Conservation (phyloP, 1,284 basidiomycete genomes). For the Boletus coffeatus region DNA sequence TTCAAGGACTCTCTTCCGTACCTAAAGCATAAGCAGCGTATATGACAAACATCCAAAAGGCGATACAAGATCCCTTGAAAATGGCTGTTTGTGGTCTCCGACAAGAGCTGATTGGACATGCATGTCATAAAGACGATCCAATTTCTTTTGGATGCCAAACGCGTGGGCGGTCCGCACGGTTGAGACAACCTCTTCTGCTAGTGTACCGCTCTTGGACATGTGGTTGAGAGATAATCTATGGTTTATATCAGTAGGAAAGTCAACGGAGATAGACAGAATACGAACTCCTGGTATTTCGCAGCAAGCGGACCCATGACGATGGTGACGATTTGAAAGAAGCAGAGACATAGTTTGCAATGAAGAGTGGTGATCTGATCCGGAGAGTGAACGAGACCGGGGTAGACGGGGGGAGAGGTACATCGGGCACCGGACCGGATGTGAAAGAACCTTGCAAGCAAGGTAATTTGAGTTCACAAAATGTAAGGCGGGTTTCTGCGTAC, state of each 20-base stretch:
- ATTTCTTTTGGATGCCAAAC: constrained; percentile 76
- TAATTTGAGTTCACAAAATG: too few species aligned
- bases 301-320: too few species aligned
- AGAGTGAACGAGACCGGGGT: too few species aligned
- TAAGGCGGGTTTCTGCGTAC: too few species aligned
- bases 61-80: constrained; percentile 61
- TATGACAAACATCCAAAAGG: constrained; percentile 67
- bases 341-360: too few species aligned
- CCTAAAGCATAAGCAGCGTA: constrained; percentile 68
- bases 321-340: constrained; percentile 71
- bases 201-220: constrained; percentile 76
- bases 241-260: constrained; percentile 1
- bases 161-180: constrained; percentile 89
- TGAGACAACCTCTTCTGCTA: constrained; percentile 94
- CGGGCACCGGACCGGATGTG: too few species aligned
- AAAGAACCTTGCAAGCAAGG: too few species aligned
- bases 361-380: too few species aligned
- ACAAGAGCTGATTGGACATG: constrained; percentile 52
- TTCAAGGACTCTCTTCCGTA: constrained; percentile 17
- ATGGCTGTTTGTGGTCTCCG: constrained; percentile 55
- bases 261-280: constrained; percentile 14
- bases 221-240: constrained; percentile 59
- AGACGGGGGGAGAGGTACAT: too few species aligned
- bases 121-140: constrained; percentile 67
- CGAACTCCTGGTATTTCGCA: constrained; percentile 65